These are phyloP conservation scores for Aureoboletus auriporus DNA, from an alignment of 768 basidiomycete species.

Conservation along the genomic window DNA sequence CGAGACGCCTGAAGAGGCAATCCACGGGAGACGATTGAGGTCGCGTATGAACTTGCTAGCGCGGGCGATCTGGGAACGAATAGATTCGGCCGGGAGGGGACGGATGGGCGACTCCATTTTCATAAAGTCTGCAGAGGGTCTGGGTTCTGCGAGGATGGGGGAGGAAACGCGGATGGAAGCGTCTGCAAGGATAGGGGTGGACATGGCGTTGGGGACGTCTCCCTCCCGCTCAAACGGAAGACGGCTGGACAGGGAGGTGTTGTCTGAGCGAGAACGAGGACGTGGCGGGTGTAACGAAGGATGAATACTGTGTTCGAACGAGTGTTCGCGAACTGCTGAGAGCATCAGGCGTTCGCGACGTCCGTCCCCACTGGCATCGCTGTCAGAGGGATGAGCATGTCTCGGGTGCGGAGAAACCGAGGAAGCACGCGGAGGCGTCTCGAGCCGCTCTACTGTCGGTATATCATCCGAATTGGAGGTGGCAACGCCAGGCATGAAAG, in stretches of 20 bases:
- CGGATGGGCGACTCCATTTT: conserved; percentile 46
- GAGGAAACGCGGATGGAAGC: conserved; percentile 26
- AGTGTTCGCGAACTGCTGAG: conserved; percentile 22
- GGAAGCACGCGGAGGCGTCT: conserved; percentile 20
- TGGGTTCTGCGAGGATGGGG: conserved; percentile 40
- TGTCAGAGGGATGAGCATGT: conserved; percentile 13
- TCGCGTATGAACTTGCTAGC: conserved; percentile 34
- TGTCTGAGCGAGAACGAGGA: conserved; percentile 17
- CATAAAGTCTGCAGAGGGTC: conserved; percentile 43
- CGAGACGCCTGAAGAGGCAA: conserved; percentile 42
- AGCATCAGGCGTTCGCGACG: conserved; percentile 25
- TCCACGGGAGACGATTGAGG: conserved; percentile 45
- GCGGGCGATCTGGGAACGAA: conserved; percentile 35
- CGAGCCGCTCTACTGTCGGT: conserved; percentile 26
- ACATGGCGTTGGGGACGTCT: conserved; percentile 27
- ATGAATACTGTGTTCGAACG: conserved; percentile 14
- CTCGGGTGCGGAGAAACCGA: conserved; percentile 22
- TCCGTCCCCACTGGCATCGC: conserved; percentile 18
- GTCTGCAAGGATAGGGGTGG: conserved; percentile 25
- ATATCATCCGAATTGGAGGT: conserved; percentile 26
- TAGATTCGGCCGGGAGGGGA: conserved; percentile 32
- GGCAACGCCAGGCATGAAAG: conserved; percentile 15
- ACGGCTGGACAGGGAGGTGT: conserved; percentile 22
- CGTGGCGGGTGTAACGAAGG: conserved; percentile 12
- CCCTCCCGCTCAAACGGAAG: conserved; percentile 19